Base-by-base conservation (phyloP, 768 basidiomycete genomes). In the Pleurotus djamor region DNA sequence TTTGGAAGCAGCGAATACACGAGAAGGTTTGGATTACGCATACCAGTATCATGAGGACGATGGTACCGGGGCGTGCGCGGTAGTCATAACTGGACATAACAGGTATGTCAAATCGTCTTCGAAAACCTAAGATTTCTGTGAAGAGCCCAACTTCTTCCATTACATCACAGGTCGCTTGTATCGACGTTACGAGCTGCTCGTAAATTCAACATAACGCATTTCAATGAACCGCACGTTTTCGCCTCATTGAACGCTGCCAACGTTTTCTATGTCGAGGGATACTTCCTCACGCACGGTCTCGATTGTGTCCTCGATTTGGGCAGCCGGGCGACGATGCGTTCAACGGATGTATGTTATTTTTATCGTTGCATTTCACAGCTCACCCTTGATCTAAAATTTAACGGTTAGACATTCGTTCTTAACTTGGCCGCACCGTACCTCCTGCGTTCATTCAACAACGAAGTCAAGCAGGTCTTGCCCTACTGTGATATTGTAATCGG, bases 351-450 rank as follows among this genome's bases (percentile, higher is more conserved):
- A 28, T 28, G 21, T 28, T 28, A 28, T 28, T 28, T 28, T 28
- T 28, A 28, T 28, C 21, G 21, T 28, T 28, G 21, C 21, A 3
- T 28, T 28, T 1, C 21, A 28, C n/a, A n/a, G n/a, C n/a, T n/a
- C n/a, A n/a, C n/a, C 38, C 16, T 14, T 8, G 61, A 62, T 21
- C 65, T 28, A 50, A n/a, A 21, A 6, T 13, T 14, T 34, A 16
- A 49, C 33, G 48, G 58, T 2, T 65, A 94, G 93, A 87, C 87
- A 61, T 95, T 97, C 72, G 84, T 83, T 8, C 73, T 98, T 66
- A 98, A 98, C 80, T 82, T 98, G 66, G 95, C 94, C 5, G 96
- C 96, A 2, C 96, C 96, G n/a, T 98, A 98, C 82, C 95, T 98
- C 74, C 78, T 91, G 54, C 88, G 94, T 73, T 95, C 96, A 83